Base-by-base conservation (phyloP, 2,329 filamentous ascomycete genomes). In the Aspergillus phoenicis region DNA sequence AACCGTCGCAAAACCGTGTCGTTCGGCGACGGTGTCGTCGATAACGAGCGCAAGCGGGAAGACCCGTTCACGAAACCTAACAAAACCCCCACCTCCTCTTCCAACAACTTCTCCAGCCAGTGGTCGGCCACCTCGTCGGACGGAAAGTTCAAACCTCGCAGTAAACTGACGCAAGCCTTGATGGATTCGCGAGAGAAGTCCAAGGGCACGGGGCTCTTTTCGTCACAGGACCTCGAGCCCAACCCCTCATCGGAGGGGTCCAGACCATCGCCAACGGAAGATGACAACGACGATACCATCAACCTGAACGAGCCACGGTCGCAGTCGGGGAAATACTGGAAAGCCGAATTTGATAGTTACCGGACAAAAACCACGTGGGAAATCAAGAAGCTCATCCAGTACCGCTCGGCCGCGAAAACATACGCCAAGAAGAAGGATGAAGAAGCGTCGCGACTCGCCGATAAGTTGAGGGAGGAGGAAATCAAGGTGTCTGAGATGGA, bases 251-350 rank as follows among this genome's bases (percentile, higher is more conserved):
- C 66, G 2, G 60, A 66, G 36, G 62, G 68, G 41, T 6, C 61
- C 5, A 58, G 39, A 10, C 15, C 57, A 11, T 41, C 58, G 13
- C 58, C 77, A 73, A 53, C 68, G 17, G 67, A 71, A 36, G 65
- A 71, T 20, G 62, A 64, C 7, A 75, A 76, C 54, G 83, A 85
- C 52, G 78, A 81, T 33, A 85, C 84, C 0, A 72, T 82, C 22
- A 85, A 87, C 63, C 67, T 85, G 13, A 76, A 80, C 28, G 80
- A 85, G 45, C 85, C 85, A 2, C 79, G 80, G 22, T 85, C 84
- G 0, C 82, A 84, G 55, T 86, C 84, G 5, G 85, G 84, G 2
- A 82, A 82, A 65, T 87, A 86, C 67, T 88, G 85, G 85, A 87
- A 87, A 71, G 78, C 80, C 10, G 83, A 87, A 63, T 87, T 85